phyloP scores from a whole-genome alignment of 148 eudicot species.

The Cornus florida region DNA sequence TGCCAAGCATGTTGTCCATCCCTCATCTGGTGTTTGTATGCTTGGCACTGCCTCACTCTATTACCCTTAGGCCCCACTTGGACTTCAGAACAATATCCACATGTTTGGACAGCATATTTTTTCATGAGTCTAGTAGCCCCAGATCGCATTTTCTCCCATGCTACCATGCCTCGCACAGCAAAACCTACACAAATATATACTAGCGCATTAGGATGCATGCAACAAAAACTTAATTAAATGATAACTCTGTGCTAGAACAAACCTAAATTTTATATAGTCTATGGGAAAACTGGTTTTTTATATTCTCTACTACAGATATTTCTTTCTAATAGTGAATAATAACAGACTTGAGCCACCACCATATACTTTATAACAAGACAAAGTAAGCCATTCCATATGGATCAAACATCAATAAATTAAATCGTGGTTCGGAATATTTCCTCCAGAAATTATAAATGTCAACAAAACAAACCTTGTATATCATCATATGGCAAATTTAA shows the following conservation, averaged over 20 bases:
- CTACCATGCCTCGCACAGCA: slow-evolving; percentile 35
- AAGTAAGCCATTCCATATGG: too few species aligned
- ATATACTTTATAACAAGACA: neutral
- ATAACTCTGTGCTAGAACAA: neutral
- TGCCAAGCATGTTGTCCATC: slow-evolving; percentile 59
- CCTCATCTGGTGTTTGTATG: slow-evolving; percentile 51
- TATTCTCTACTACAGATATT: neutral
- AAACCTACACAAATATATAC: slow-evolving; percentile 13
- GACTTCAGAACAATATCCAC: slow-evolving; percentile 46
- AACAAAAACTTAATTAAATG: neutral
- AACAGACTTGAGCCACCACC: neutral
- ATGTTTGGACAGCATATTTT: slow-evolving; percentile 40
- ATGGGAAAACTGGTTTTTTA: neutral
- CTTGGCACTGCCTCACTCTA: slow-evolving; percentile 47
- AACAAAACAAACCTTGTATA: slow-evolving; percentile 28
- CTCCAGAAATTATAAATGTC: neutral
- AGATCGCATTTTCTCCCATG: slow-evolving; percentile 33
- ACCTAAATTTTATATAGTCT: neutral
- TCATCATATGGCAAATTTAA: slow-evolving; percentile 23
- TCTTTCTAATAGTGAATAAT: neutral
- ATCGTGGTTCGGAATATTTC: neutral
- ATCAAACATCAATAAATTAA: neutral
- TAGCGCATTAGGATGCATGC: neutral
- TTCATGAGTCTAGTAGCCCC: slow-evolving; percentile 35
- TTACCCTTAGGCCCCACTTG: slow-evolving; percentile 54